Evolutionary conservation across 2,329 filamentous ascomycete species (phyloP).

Genomic region (Cladosporium sp.): DNA sequence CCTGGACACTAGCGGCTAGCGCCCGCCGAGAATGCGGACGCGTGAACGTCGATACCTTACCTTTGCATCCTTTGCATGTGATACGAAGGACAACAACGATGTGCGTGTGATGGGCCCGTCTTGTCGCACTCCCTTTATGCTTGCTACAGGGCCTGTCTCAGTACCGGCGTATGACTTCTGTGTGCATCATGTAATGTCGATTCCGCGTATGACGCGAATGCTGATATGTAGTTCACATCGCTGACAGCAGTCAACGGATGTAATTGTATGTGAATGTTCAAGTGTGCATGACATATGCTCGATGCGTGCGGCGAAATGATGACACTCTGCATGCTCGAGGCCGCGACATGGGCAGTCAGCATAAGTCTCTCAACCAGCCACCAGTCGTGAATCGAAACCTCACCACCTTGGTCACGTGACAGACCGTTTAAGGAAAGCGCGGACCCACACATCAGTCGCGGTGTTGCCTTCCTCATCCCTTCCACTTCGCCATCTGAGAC

Average conservation of each 20-base stretch:
- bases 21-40: constrained; percentile 2
- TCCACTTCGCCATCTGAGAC: background rate
- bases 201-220: background rate
- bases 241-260: too few species aligned
- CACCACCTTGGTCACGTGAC: constrained; percentile 2
- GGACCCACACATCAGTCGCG: background rate
- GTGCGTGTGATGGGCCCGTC: constrained; percentile 1
- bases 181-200: background rate
- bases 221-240: background rate
- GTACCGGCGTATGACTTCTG: background rate
- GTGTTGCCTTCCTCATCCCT: constrained; percentile 5
- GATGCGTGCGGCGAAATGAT: too few species aligned
- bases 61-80: constrained; percentile 11
- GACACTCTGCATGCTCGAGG: background rate
- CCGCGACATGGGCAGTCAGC: background rate
- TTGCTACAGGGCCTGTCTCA: background rate
- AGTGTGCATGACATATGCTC: too few species aligned
- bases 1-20: constrained; percentile 10
- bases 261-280: too few species aligned
- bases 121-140: background rate
- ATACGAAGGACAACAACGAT: constrained; percentile 1
- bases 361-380: background rate
- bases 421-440: constrained; percentile 10
- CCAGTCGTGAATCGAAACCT: background rate
- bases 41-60: background rate